Evolutionary conservation across 1,284 basidiomycete genomes (phyloP).

Genomic region (Calocybe gambosa): DNA sequence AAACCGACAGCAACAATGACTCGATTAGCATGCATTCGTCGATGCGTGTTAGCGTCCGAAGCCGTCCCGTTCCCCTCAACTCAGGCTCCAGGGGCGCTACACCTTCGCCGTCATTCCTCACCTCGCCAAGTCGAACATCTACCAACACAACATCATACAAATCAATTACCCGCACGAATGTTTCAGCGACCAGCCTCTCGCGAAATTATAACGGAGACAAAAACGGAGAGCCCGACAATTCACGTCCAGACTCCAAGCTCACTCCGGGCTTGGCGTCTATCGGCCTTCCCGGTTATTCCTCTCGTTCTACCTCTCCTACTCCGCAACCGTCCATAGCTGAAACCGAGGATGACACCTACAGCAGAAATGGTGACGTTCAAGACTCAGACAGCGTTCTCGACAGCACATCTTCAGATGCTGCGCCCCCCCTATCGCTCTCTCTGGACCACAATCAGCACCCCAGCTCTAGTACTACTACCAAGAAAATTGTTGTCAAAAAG

Average conservation of each 20-base stretch:
- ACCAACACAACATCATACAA: slow-evolving; percentile 34
- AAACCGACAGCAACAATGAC: slow-evolving; percentile 32
- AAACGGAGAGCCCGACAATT: slow-evolving; percentile 12
- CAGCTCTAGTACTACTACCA: neutral
- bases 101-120: slow-evolving; percentile 8
- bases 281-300: slow-evolving; percentile 13
- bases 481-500: slow-evolving; percentile 13
- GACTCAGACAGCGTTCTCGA: slow-evolving; percentile 7
- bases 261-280: slow-evolving; percentile 32
- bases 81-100: slow-evolving; percentile 12
- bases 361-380: slow-evolving; percentile 8
- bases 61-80: slow-evolving; percentile 32
- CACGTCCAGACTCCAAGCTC: slow-evolving; percentile 62
- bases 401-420: neutral
- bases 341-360: slow-evolving; percentile 9
- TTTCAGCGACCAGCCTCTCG: slow-evolving; percentile 8
- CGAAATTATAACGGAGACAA: slow-evolving; percentile 3
- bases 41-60: slow-evolving; percentile 53
- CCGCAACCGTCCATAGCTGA: slow-evolving; percentile 18
- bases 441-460: slow-evolving; percentile 13
- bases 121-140: slow-evolving; percentile 5
- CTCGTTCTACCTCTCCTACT: slow-evolving; percentile 18
- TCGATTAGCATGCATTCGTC: slow-evolving; percentile 32
- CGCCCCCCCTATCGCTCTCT: slow-evolving; percentile 8
- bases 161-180: slow-evolving; percentile 32